Conservation (phyloP, 2,329 filamentous ascomycete species). For the Aureobasidium zeae region DNA sequence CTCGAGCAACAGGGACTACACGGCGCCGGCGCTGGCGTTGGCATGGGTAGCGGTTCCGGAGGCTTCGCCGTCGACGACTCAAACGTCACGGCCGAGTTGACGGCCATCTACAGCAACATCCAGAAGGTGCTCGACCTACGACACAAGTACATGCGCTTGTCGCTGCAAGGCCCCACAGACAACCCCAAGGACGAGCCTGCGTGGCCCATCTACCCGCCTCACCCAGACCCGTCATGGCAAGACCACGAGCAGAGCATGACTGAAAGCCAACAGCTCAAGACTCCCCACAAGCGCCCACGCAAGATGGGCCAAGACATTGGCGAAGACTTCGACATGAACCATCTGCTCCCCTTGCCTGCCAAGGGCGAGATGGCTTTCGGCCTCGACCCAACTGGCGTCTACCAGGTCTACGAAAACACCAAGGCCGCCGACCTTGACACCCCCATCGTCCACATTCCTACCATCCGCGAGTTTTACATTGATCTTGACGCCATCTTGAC, state of each 20-base stretch:
- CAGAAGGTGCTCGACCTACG: conserved; percentile 81
- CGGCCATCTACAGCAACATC: conserved; percentile 80
- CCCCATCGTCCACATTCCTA: conserved; percentile 77
- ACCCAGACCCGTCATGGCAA: conserved; percentile 80
- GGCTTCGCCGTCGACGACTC: conserved; percentile 64
- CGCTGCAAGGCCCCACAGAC: conserved; percentile 69
- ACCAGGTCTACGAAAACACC: conserved; percentile 75
- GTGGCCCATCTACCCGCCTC: conserved; percentile 86
- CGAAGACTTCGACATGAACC: conserved; percentile 78
- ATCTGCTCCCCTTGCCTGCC: conserved; percentile 64
- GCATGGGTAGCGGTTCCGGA: conserved; percentile 51
- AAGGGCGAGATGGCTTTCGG: conserved; percentile 63
- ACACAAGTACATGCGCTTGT: conserved; percentile 79
- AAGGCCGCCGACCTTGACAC: conserved; percentile 52
- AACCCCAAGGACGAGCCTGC: conserved; percentile 77
- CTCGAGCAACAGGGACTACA: conserved; percentile 47
- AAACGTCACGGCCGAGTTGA: conserved; percentile 73
- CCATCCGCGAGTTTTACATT: conserved; percentile 89
- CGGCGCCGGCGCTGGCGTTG: conserved; percentile 50
- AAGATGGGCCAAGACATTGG: conserved; percentile 88
- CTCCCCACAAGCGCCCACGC: conserved; percentile 45
- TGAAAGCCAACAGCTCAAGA: conserved; percentile 26
- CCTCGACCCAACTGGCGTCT: conserved; percentile 77
- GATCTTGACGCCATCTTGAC: conserved; percentile 79
- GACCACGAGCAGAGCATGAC: conserved; percentile 28